Base-by-base conservation (phyloP, 2,329 filamentous ascomycete species). In the Talaromyces sp. region DNA sequence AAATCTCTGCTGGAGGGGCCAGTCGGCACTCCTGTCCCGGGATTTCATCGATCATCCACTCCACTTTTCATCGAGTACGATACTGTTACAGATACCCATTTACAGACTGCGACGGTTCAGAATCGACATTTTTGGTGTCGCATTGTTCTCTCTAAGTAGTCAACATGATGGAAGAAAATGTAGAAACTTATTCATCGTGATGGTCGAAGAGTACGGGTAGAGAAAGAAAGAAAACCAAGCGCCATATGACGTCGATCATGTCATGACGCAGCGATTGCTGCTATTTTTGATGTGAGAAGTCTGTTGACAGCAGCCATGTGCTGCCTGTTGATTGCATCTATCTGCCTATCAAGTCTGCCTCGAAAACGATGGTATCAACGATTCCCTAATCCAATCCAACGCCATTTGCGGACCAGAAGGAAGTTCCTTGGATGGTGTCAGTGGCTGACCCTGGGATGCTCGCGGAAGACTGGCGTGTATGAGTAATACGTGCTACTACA, bases 11-110 rank as follows among this genome's bases (percentile, higher is more conserved):
- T 35, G 14, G 52, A 41, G 13, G 62, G 50, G 43, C 41, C 62
- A 63, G 45, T 64, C 62, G 62, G 62, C 62, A 64, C 62, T 14
- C 33, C 33, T 64, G 37, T 59, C 52, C 62, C 62, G 62, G 62
- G 41, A 58, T 39, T 58, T 63, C 48, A 58, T 56, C 60, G 45
- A 57, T 35, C 48, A 16, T 43, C 31, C 62, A 59, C 62, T 59
- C 56, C 56, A 50, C 59, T 50, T 37, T 27, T 14, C 59, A 50
- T 24, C 41, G 59, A 59, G 39, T 24, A 58, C 33, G 56, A 39
- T 27, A 58, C 35, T n/a, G 50, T 33, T 54, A 54, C 50, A 35
- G 31, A 54, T 37, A 54, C 50, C 8, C 1, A 54, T 19, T 37
- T 56, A 33, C 48, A 52, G 48, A 52, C 3, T 52, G 24, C 24